A percentile compares a stretch with the other conserved stretches of the same genome.
Conservation (phyloP, 2,329 filamentous ascomycete genomes). For the Ophiocordyceps australis region DNA sequence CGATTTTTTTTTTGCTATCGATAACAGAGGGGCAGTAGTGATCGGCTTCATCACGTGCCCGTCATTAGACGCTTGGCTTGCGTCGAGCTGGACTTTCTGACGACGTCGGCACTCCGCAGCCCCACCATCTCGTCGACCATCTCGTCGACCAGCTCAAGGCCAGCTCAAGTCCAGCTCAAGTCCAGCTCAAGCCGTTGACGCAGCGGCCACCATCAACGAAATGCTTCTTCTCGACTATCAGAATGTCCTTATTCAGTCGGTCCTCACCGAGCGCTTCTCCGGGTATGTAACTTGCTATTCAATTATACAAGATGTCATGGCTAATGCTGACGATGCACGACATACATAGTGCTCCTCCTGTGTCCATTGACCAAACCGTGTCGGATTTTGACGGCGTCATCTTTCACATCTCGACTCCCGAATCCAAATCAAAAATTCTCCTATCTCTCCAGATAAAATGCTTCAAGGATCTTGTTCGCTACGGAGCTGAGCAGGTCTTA, state of each 20-base stretch:
- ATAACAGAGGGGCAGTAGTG: constrained; percentile 6
- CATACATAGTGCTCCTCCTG: constrained; percentile 51
- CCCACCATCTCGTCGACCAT: no score
- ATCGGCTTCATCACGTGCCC: constrained; percentile 13
- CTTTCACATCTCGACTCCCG: constrained; percentile 95
- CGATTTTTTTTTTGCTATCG: constrained; percentile 21
- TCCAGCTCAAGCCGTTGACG: no score
- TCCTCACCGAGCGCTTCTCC: constrained; percentile 87
- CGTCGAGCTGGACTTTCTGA: constrained; percentile 9
- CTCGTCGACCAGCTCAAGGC: constrained; percentile 18
- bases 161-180: no score
- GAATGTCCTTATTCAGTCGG: constrained; percentile 91
- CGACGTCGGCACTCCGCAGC: constrained; percentile 12
- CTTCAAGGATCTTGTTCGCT: constrained; percentile 78
- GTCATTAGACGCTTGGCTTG: constrained; percentile 10
- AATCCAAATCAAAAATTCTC: constrained; percentile 82
- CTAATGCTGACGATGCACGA: no score
- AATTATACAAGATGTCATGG: constrained; percentile 8
- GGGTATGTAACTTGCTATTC: constrained; percentile 31
- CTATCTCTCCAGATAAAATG: constrained; percentile 93
- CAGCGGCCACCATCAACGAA: constrained; percentile 15
- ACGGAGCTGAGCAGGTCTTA: constrained; percentile 82
- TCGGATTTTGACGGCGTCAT: constrained; percentile 98
- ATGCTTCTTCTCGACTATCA: constrained; percentile 98
- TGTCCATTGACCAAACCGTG: constrained; percentile 91